These are phyloP conservation scores for Trichoderma endophyticum DNA, from an alignment of 2,329 filamentous ascomycete genomes.

Conservation along the genomic window DNA sequence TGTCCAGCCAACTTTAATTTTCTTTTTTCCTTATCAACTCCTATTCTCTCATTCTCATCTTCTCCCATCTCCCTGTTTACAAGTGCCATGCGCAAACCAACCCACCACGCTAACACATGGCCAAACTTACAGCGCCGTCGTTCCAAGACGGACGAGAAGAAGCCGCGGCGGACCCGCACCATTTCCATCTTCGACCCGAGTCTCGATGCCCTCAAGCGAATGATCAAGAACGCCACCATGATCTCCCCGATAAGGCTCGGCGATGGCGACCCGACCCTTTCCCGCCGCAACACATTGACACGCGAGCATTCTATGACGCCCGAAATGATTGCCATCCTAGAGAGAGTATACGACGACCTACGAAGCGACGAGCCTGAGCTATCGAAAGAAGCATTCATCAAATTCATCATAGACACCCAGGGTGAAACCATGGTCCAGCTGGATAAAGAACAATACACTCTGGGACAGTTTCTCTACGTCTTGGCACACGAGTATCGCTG, in stretches of 20 bases:
- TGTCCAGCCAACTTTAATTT: background rate
- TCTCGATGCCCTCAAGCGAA: constrained; percentile 28
- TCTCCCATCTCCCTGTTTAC: background rate
- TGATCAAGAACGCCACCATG: constrained; percentile 35
- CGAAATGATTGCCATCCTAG: constrained; percentile 47
- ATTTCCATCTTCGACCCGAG: constrained; percentile 39
- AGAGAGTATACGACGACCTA: constrained; percentile 46
- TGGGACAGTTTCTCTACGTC: constrained; percentile 49
- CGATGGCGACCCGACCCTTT: background rate
- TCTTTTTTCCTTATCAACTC: background rate
- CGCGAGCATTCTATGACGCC: constrained; percentile 40
- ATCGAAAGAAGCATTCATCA: constrained; percentile 39
- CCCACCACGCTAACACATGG: constrained; percentile 6
- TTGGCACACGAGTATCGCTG: constrained; percentile 45
- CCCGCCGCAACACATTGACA: constrained; percentile 18
- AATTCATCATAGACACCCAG: constrained; percentile 51
- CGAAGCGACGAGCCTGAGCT: constrained; percentile 34
- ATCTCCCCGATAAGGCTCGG: constrained; percentile 24
- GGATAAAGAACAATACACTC: constrained; percentile 41
- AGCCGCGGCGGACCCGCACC: constrained; percentile 34
- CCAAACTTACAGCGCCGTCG: constrained; percentile 21
- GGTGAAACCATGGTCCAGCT: constrained; percentile 39
- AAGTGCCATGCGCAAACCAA: background rate
- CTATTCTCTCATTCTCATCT: background rate
- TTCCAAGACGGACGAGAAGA: constrained; percentile 23